Evolutionary conservation across 2,329 filamentous ascomycete genomes (phyloP).

Genomic region (Aspergillus arachidicola): DNA sequence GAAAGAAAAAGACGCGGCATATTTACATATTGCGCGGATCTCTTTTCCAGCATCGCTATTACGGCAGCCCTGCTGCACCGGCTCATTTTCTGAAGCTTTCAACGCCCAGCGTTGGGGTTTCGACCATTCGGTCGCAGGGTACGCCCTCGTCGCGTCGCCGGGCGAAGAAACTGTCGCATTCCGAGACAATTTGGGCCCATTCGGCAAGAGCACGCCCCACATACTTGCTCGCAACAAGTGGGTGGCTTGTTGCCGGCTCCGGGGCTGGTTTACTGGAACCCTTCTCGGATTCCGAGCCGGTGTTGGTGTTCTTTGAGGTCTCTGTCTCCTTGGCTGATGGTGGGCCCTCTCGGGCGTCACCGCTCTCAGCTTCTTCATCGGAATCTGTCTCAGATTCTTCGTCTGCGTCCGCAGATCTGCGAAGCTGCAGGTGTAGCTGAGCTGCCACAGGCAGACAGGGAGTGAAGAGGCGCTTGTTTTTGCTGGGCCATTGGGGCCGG

Average conservation of each 20-base stretch:
- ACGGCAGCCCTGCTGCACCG: not conserved
- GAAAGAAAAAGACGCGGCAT: not conserved
- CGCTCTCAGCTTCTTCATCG: constrained; percentile 18
- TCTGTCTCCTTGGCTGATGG: constrained; percentile 6
- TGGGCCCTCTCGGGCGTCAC: constrained; percentile 11
- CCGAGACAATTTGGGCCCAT: constrained; percentile 63
- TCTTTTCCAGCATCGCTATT: constrained; percentile 23
- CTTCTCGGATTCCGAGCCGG: constrained; percentile 10
- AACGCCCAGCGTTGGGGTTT: constrained; percentile 64
- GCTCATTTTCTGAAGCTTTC: constrained; percentile 59
- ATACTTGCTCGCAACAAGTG: constrained; percentile 55
- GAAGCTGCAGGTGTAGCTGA: constrained; percentile 54
- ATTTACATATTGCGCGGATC: not conserved
- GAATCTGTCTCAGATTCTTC: constrained; percentile 24
- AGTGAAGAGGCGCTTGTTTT: constrained; percentile 57
- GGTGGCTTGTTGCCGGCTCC: constrained; percentile 26
- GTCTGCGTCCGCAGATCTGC: constrained; percentile 27
- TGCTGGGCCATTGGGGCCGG: constrained; percentile 51
- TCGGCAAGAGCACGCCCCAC: constrained; percentile 66
- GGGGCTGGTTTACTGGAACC: constrained; percentile 10
- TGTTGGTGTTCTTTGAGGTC: not conserved
- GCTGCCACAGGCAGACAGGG: constrained; percentile 61
- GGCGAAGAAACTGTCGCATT: constrained; percentile 67
- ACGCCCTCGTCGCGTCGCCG: constrained; percentile 64
- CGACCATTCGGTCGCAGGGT: constrained; percentile 58